Conservation (phyloP, 257 asterid genomes). For the Fraxinus americana region DNA sequence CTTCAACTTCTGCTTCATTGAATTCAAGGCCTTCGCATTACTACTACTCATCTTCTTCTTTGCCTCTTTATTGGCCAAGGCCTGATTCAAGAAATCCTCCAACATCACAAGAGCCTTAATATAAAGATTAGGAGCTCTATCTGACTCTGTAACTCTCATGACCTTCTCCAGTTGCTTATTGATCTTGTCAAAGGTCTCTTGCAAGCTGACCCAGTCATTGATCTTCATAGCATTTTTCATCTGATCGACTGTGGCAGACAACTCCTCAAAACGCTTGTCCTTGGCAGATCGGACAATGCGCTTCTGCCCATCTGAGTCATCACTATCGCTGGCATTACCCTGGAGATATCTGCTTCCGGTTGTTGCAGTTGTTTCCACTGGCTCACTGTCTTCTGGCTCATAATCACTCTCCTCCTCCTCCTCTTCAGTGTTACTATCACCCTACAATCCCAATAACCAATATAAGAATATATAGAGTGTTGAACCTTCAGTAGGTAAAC, state of each 20-base stretch:
- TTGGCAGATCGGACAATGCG: slow-evolving; percentile 79
- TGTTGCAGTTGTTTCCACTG: slow-evolving; percentile 32
- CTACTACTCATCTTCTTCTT: slow-evolving; percentile 98
- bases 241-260: slow-evolving; percentile 83
- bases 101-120: slow-evolving; percentile 87
- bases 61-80: slow-evolving; percentile 87
- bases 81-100: slow-evolving; percentile 81
- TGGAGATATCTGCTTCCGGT: slow-evolving; percentile 47
- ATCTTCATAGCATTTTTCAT: slow-evolving; percentile 96
- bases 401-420: slow-evolving; percentile 41
- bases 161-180: slow-evolving; percentile 93
- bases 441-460: slow-evolving; percentile 34
- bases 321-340: slow-evolving; percentile 61
- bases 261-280: slow-evolving; percentile 87
- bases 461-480: neutral
- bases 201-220: slow-evolving; percentile 91
- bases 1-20: slow-evolving; percentile 93
- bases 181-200: slow-evolving; percentile 92
- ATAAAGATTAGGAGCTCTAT: slow-evolving; percentile 70
- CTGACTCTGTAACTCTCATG: slow-evolving; percentile 75
- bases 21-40: slow-evolving; percentile 90
- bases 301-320: slow-evolving; percentile 60
- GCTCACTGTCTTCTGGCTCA: slow-evolving; percentile 42
- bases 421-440: slow-evolving; percentile 61
- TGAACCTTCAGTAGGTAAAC: neutral